Evolutionary conservation across 2,329 filamentous ascomycete species (phyloP), one percentile per base, ranked within the genome.

Genomic region (Colletotrichum nymphaeae): DNA sequence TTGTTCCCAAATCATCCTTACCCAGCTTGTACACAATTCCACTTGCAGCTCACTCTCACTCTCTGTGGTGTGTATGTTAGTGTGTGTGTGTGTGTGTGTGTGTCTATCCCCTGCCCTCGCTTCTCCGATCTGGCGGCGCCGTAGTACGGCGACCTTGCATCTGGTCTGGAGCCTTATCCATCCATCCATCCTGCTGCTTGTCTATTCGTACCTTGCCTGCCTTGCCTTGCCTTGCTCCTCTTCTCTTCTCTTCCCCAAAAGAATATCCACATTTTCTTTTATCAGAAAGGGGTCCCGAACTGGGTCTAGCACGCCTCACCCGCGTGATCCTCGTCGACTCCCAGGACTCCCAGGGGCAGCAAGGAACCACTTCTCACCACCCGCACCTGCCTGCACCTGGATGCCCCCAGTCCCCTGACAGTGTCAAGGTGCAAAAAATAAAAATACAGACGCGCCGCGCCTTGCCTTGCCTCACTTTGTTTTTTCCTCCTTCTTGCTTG

Each of bases 301-400:
- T 83, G 79, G 85, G 82, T 80, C 82, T 86, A 84, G 83, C 82
- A 83, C 83, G 83, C 85, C 84, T 86, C 85, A 84, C 81, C 84
- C 85, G 84, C 83, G 80, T 79, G 78, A 85, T 85, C 86, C 86
- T 87, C 85, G 78, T 81, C 80, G 67, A 73, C 75, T 79, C 80
- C 83, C 83, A 82, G 83, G 75, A 77, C 78, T 78, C 80, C 53
- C 52, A 66, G 53, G 55, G 63, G 52, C 63, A 53, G 46, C 24
- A 52, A 63, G 62, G 62, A 53, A 53, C 62, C 60, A 63, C 60
- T 63, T 63, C 60, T 63, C 46, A 63, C 8, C 46, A 63, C 30
- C 46, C 46, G 28, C 82, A 80, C 82, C 79, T 79, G 77, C 77
- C 76, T 67, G 80, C 77, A 81, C 72, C 69, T 71, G 42, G 68